A percentile compares a stretch with the other conserved stretches of the same genome.
Conservation (phyloP, 371 early-diverging fungal genomes). For the Parasitella parasitica region DNA sequence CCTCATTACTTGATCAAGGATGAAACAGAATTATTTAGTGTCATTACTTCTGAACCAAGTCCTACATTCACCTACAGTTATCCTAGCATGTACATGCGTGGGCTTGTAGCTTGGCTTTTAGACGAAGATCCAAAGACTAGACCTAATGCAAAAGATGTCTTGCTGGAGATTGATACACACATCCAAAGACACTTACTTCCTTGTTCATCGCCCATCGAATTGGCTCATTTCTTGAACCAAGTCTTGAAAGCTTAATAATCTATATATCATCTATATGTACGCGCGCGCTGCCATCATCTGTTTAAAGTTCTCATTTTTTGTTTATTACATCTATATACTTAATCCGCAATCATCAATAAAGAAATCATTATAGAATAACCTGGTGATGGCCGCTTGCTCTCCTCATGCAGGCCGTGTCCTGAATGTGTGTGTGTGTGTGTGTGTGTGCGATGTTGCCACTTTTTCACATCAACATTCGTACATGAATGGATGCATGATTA, state of each 20-base stretch:
- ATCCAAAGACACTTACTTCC: constrained; percentile 36
- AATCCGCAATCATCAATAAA: too few relatives aligned
- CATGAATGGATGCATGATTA: too few relatives aligned
- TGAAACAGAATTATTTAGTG: constrained; percentile 43
- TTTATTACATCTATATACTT: too few relatives aligned
- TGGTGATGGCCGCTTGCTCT: too few relatives aligned
- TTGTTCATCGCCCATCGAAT: constrained; percentile 31
- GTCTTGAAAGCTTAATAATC: constrained; percentile 5
- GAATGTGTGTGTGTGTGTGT: too few relatives aligned
- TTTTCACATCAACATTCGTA: too few relatives aligned
- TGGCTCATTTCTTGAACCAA: constrained; percentile 36
- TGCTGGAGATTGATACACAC: constrained; percentile 43
- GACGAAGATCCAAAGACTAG: constrained; percentile 41
- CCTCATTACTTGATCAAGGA: constrained; percentile 51
- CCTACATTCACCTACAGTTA: constrained; percentile 54
- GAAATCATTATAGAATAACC: too few relatives aligned
- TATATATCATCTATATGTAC: background rate
- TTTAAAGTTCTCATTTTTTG: background rate
- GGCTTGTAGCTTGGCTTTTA: constrained; percentile 50
- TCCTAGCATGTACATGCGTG: constrained; percentile 53
- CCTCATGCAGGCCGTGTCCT: too few relatives aligned
- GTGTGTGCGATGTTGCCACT: too few relatives aligned
- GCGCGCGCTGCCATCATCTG: background rate
- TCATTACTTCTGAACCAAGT: constrained; percentile 41
- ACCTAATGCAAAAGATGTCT: constrained; percentile 44